These are phyloP conservation scores for Populus simonii DNA, from an alignment of 345 rosid genomes.

Conservation along the genomic window DNA sequence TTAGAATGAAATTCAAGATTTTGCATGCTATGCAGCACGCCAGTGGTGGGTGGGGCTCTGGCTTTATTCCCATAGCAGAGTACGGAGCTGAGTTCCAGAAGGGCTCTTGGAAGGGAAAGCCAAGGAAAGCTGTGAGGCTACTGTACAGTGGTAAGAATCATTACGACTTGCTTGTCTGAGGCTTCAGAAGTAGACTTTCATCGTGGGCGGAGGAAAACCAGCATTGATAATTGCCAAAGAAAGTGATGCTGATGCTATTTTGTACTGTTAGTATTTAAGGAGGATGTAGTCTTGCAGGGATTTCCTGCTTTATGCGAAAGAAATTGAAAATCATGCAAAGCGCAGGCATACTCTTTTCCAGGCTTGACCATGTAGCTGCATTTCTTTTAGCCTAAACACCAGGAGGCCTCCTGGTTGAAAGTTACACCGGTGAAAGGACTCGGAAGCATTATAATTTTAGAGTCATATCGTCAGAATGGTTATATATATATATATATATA, in stretches of 20 bases:
- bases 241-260: background rate
- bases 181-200: background rate
- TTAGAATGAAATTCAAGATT: background rate
- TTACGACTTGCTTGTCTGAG: constrained; percentile 69
- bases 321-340: background rate
- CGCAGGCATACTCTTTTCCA: too few species aligned
- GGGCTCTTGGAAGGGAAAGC: constrained; percentile 47
- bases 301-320: background rate
- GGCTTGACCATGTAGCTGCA: too few species aligned
- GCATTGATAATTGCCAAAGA: background rate
- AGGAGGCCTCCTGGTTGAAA: too few species aligned
- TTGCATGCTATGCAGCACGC: constrained; percentile 44
- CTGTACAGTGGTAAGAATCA: constrained; percentile 82
- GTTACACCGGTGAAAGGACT: too few species aligned
- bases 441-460: too few species aligned
- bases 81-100: constrained; percentile 68
- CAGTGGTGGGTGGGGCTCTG: constrained; percentile 54
- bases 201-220: background rate
- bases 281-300: background rate
- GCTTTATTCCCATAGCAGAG: constrained; percentile 77
- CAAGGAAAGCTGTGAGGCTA: constrained; percentile 69
- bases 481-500: too few species aligned
- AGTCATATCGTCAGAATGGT: too few species aligned
- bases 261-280: background rate
- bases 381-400: too few species aligned